Percentiles rank a stretch among this genome's conserved stretches.
Evolutionary conservation across 2,329 filamentous ascomycete species (phyloP).

Genomic region (Pseudogymnoascus sp.): DNA sequence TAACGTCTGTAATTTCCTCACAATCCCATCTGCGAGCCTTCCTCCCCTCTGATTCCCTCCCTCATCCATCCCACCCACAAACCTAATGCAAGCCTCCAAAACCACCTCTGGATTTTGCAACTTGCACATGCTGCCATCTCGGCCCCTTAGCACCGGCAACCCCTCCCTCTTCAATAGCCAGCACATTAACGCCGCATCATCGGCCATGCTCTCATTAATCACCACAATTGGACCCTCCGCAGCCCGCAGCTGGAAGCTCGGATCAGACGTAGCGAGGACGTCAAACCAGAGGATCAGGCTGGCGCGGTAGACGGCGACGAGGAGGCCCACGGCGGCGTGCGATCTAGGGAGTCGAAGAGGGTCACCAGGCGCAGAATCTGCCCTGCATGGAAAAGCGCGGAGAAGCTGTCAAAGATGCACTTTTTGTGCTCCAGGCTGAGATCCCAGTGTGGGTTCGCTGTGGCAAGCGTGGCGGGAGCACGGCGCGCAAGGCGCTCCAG

Average conservation of each 20-base stretch:
- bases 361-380: slow-evolving; percentile 58
- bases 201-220: slow-evolving; percentile 43
- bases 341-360: slow-evolving; percentile 45
- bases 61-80: slow-evolving; percentile 41
- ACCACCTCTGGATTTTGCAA: slow-evolving; percentile 43
- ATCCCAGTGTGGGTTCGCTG: slow-evolving; percentile 38
- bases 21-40: slow-evolving; percentile 48
- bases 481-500: slow-evolving; percentile 60
- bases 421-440: slow-evolving; percentile 51
- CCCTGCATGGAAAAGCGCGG: slow-evolving; percentile 61
- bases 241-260: slow-evolving; percentile 24
- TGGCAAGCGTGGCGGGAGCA: slow-evolving; percentile 48
- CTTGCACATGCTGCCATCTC: slow-evolving; percentile 40
- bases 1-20: slow-evolving; percentile 43
- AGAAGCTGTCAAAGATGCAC: slow-evolving; percentile 57
- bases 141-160: slow-evolving; percentile 43
- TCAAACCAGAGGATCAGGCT: slow-evolving; percentile 58
- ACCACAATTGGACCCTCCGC: slow-evolving; percentile 36
- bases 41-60: slow-evolving; percentile 22
- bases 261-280: slow-evolving; percentile 47
- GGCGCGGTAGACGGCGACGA: slow-evolving; percentile 62
- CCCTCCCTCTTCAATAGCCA: slow-evolving; percentile 49
- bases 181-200: slow-evolving; percentile 44
- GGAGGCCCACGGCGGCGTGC: slow-evolving; percentile 65
- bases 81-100: slow-evolving; percentile 44